Evolutionary conservation across 371 early-diverging fungal genomes (phyloP), one percentile per base, ranked within the genome.

Genomic region (Zopfochytrium polystomum): DNA sequence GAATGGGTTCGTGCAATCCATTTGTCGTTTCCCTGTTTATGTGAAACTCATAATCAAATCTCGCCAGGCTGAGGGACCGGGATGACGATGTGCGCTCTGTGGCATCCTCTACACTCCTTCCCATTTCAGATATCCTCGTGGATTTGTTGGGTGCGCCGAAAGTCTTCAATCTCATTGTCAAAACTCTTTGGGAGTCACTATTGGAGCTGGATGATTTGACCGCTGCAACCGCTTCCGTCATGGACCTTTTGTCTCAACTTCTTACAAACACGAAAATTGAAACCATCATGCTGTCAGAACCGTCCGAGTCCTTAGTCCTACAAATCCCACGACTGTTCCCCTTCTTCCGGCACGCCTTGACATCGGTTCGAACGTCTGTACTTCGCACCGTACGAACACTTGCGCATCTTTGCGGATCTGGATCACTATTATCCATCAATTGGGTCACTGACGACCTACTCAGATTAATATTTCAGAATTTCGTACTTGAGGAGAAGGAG

Each of bases 51-150:
- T 52, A 5, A 1, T 23, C 13, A 32, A 1, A 13, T 15, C 11
- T 7, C 18, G 20, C 18, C 38, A 61, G 67, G 84, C 88, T 68
- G 70, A 77, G 52, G 90, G 93, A 93, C 62, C 76, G 73, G 32
- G 94, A 96, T 67, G 96, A 98, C 63, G 96, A 96, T 65, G 95
- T 96, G 1, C 84, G 96, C 1, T 87, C 91, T 4, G 94, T 95
- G 15, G 86, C 93, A 7, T 93, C 96, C 0, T 84, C 93, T 0
- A 88, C 95, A 1, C 70, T 97, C 55, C 69, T 93, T 22, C 98
- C 98, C 1, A 84, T 97, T 52, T 86, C 90, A 0, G 88, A 90
- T 30, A 75, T 84, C 46, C 81, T 95, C 66, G 89, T 91, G 18
- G 67, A 81, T 15, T 72, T 83, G 46, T 73, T 86, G 75, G 64